A percentile compares a stretch with the other conserved stretches of the same genome.
Evolutionary conservation across 2,329 filamentous ascomycete species (phyloP).

Genomic region (Beauveria caledonica): DNA sequence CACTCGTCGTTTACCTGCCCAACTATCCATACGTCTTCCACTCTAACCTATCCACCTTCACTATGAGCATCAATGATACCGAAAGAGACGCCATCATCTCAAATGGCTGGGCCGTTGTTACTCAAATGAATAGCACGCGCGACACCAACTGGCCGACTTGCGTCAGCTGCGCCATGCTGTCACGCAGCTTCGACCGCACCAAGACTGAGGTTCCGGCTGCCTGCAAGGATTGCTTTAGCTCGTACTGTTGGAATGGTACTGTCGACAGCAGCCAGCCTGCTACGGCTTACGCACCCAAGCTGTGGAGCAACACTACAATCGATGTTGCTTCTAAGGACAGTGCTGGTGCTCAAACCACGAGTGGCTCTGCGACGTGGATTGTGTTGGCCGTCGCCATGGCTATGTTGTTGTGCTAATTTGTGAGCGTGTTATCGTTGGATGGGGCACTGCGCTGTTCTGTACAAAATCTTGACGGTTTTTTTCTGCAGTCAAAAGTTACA

Average conservation of each 20-base stretch:
- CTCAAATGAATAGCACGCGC: conserved; percentile 70
- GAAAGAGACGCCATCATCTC: conserved; percentile 72
- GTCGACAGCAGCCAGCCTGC: conserved; percentile 23
- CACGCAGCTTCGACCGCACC: conserved; percentile 66
- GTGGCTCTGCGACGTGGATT: background rate
- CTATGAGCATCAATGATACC: conserved; percentile 51
- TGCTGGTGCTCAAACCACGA: background rate
- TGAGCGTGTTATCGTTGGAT: background rate
- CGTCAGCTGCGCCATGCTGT: conserved; percentile 79
- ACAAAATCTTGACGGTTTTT: background rate
- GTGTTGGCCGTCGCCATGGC: background rate
- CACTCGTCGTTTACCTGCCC: conserved; percentile 80
- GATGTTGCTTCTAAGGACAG: background rate
- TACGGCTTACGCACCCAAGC: background rate
- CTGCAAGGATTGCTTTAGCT: conserved; percentile 67
- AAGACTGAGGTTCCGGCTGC: conserved; percentile 58
- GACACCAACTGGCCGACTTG: conserved; percentile 73
- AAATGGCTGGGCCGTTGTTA: conserved; percentile 80
- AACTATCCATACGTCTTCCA: conserved; percentile 63
- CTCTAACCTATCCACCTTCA: conserved; percentile 76
- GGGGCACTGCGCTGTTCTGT: background rate
- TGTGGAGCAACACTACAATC: conserved; percentile 5
- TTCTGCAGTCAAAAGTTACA: background rate
- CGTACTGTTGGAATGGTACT: conserved; percentile 94
- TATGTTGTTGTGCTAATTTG: background rate